Evolutionary conservation across 495 filamentous ascomycete genomes (phyloP), one percentile per base, ranked within the genome.

Genomic region (Aspergillus steynii): DNA sequence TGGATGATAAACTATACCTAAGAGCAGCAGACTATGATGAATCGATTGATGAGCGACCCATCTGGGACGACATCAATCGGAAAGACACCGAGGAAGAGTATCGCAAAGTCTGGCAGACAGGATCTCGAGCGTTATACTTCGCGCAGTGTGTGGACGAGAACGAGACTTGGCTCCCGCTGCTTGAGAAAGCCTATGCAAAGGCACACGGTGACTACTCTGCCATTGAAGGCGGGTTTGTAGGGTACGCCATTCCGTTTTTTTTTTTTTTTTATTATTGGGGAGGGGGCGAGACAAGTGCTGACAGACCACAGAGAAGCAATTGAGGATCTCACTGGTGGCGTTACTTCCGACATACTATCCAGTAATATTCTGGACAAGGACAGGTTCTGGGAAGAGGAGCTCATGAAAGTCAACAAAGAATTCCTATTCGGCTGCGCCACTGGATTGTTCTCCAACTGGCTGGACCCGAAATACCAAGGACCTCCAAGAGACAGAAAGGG

Each of bases 111-210:
- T 90, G 88, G 72, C 92, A 96, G 71, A 88, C 84, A 4, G 88
- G 88, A 6, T 93, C 89, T 5, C 82, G 86, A 26, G 90, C 93
- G 0, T 70, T 98, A 5, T 93, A 90, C 65, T 96, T 96, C 76
- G 91, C 92, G 1, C 90, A 92, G 65, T 96, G 93, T 72, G 83
- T 85, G 64, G 85, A 93, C 67, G 81, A 85, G 28, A 93, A 96
- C 68, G 94, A 98, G 77, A 98, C 92, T 0, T 98, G 94, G 94
- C 78, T 98, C 29, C 94, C 94, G 1, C 75, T 98, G 51, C 83
- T 98, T 3, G 94, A 98, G 68, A 98, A 98, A 73, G 94, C 94
- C 0, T 98, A 95, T 74, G 94, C 94, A 50, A 98, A 98, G 72
- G 93, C 92, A 10, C 94, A 98, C 66, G 92, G 92, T 3, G 91